Base-by-base conservation (phyloP, 768 basidiomycete species). In the Collybia mongolica region DNA sequence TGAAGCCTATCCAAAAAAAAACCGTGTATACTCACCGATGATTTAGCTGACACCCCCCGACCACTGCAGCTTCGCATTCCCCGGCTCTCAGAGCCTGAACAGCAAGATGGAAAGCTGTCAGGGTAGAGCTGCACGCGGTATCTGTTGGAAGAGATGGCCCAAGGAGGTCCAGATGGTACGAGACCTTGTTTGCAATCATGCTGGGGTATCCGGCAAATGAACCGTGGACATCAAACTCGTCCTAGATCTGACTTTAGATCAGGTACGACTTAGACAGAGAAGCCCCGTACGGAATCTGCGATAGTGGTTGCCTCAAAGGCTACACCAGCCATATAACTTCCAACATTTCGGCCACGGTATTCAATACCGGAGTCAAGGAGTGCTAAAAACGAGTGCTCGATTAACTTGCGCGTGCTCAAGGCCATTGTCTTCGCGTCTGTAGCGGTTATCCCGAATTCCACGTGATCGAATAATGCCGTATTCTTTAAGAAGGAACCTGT, bases 61-160 rank as follows among this genome's bases (percentile, higher is more conserved):
- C 70, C 6, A 82, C 64, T 0, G 79, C 79, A 3, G 74, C 69
- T 22, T 77, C 71, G 26, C 78, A 70, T 37, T 80, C 79, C 1
- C 76, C 76, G 26, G 58, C 61, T 18, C 61, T 61, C 5, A 81
- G 62, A 0, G 75, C 70, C 24, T 73, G 71, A 1, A 79, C 64
- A 2, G 74, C 79, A 15, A 81, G 67, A 59, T 81, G 79, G 40
- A 76, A 63, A 2, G 75, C 75, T 5, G 66, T 71, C n/a, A 74
- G 59, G 14, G 67, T 69, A 17, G 77, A 79, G 29, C 75, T 79
- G 54, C 80, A 81, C 1, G 76, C 76, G 0, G 75, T 79, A 51
- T 81, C 79, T 0, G 72, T 55, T 5, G 77, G 73, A 28, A 80
- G 51, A 3, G 80, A 81, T 11, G 80, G 80, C 11, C 79, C 79